Evolutionary conservation across 1,284 basidiomycete genomes (phyloP).

Genomic region (Tilletia setariae): DNA sequence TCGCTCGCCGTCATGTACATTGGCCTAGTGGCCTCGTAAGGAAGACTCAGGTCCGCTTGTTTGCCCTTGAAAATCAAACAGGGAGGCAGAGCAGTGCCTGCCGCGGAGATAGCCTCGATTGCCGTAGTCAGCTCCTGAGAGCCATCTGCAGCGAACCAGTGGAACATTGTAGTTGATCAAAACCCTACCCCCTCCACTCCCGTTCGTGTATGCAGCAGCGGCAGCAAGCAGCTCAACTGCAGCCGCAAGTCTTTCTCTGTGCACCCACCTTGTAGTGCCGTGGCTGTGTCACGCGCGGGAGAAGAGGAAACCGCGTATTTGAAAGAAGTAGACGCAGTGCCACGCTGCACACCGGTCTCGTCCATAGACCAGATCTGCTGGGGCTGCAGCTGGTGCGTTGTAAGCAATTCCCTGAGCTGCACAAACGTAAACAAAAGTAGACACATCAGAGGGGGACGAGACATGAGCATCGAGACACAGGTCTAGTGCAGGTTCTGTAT

Average conservation of each 20-base stretch:
- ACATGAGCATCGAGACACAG: neutral
- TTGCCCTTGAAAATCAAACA: neutral
- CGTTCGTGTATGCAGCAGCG: neutral
- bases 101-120: neutral
- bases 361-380: neutral
- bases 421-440: neutral
- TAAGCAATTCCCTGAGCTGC: neutral
- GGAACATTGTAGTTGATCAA: neutral
- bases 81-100: neutral
- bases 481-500: neutral
- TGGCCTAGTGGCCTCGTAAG: neutral
- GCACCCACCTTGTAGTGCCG: neutral
- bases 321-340: neutral
- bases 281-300: neutral
- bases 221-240: neutral
- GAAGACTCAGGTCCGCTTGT: neutral
- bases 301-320: neutral
- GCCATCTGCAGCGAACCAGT: neutral
- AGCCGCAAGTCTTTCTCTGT: neutral
- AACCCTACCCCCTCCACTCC: neutral
- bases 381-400: neutral
- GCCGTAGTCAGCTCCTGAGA: neutral
- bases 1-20: neutral
- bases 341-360: constrained; percentile 3
- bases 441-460: neutral